A percentile compares a stretch with the other conserved stretches of the same genome.
Evolutionary conservation across 176 grass and related monocot genomes (phyloP).

Genomic region (Zea luxurians): DNA sequence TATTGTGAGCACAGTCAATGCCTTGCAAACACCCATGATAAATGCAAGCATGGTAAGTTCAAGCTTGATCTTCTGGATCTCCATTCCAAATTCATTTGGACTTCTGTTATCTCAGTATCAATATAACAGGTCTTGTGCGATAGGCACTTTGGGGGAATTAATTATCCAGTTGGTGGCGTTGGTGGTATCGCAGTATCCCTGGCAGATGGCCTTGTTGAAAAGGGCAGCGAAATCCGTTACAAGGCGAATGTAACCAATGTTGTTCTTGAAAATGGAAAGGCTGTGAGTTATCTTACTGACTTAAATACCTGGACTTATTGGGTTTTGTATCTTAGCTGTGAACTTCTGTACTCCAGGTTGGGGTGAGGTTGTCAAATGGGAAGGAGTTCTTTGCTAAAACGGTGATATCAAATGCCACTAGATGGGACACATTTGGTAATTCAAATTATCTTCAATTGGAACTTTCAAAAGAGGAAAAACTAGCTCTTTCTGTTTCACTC

Average conservation of each 20-base stretch:
- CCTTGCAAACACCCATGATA: constrained; percentile 96
- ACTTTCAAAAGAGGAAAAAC: constrained; percentile 13
- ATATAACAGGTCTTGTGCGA: constrained; percentile 84
- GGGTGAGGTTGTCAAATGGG: constrained; percentile 78
- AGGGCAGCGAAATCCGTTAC: constrained; percentile 76
- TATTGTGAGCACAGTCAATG: constrained; percentile 95
- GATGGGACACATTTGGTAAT: constrained; percentile 99
- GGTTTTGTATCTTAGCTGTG: constrained; percentile 20
- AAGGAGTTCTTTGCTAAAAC: constrained; percentile 83
- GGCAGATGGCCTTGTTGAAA: constrained; percentile 83
- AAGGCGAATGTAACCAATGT: constrained; percentile 85
- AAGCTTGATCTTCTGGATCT: constrained; percentile 26
- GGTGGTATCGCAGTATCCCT: constrained; percentile 77
- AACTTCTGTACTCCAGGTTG: constrained; percentile 53
- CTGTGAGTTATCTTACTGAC: constrained; percentile 63
- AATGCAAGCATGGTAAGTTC: constrained; percentile 93
- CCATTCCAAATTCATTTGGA: constrained; percentile 21
- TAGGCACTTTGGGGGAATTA: constrained; percentile 95
- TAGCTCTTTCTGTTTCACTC: constrained; percentile 10
- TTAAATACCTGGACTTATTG: constrained; percentile 21
- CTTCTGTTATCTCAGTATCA: constrained; percentile 44
- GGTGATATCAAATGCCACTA: constrained; percentile 96
- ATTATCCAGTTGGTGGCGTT: constrained; percentile 91
- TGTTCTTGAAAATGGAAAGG: constrained; percentile 83
- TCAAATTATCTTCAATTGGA: constrained; percentile 2